Evolutionary conservation across 768 basidiomycete genomes (phyloP).

Genomic region (Paxillus rubicundulus): DNA sequence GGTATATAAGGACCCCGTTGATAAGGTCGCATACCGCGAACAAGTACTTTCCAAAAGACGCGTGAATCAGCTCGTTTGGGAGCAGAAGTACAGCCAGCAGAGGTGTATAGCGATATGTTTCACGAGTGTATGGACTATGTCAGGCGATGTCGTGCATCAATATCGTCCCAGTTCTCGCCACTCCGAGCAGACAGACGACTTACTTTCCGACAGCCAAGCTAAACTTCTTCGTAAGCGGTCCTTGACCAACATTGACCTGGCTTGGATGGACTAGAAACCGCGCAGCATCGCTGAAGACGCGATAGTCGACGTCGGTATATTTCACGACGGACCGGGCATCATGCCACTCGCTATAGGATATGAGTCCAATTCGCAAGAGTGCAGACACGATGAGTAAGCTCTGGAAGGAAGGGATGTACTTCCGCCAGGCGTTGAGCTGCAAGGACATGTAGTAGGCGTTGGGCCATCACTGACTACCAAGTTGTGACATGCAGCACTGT

Average conservation of each 20-base stretch:
- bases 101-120: conserved; percentile 97
- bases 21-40: conserved; percentile 83
- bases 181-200: conserved; percentile 33
- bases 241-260: conserved; percentile 55
- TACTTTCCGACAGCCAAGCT: conserved; percentile 67
- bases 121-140: conserved; percentile 80
- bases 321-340: conserved; percentile 80
- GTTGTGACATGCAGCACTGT: no score
- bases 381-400: conserved; percentile 52
- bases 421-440: conserved; percentile 8
- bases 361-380: conserved; percentile 63
- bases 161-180: background rate
- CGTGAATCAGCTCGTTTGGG: conserved; percentile 79
- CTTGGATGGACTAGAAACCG: conserved; percentile 56
- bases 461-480: no score
- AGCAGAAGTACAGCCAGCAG: conserved; percentile 78
- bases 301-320: conserved; percentile 98
- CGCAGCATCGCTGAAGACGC: conserved; percentile 92
- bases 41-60: conserved; percentile 87
- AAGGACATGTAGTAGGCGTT: no score
- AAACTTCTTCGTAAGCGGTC: conserved; percentile 47
- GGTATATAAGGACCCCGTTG: conserved; percentile 71
- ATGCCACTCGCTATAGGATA: conserved; percentile 89
- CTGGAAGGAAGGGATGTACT: conserved; percentile 39
- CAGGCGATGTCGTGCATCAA: conserved; percentile 7